Evolutionary conservation across 192 early-diverging fungal genomes (phyloP).

Genomic region (Umbelopsis sp.): DNA sequence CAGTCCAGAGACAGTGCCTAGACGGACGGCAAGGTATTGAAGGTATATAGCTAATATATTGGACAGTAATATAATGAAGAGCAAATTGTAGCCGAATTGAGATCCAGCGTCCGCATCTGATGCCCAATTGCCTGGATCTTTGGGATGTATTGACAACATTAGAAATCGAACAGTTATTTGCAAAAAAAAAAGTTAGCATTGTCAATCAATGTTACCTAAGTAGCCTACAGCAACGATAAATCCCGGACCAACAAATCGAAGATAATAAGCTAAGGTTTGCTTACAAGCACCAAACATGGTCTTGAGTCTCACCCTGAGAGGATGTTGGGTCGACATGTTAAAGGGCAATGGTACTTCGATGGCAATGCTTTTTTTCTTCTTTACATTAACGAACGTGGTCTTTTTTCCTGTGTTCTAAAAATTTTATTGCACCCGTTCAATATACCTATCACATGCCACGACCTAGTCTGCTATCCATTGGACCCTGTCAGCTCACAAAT

Average conservation of each 20-base stretch:
- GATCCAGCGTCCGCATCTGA: conserved; percentile 79
- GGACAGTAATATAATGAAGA: conserved; percentile 75
- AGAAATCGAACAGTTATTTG: too few species aligned
- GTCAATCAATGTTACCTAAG: conserved; percentile 19
- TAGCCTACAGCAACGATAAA: conserved; percentile 39
- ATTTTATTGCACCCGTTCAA: too few species aligned
- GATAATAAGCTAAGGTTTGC: background rate
- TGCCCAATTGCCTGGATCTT: conserved; percentile 90
- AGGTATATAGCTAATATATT: conserved; percentile 77
- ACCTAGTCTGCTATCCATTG: too few species aligned
- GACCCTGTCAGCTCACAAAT: too few species aligned
- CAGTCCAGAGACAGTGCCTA: conserved; percentile 73
- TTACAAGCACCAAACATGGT: background rate
- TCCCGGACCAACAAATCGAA: conserved; percentile 32
- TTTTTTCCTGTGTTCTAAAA: too few species aligned
- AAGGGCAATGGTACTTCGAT: background rate
- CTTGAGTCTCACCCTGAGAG: background rate
- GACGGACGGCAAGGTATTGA: conserved; percentile 75
- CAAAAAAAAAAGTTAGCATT: too few species aligned
- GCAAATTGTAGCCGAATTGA: conserved; percentile 69
- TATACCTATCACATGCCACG: too few species aligned
- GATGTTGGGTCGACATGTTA: background rate
- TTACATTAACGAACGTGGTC: too few species aligned
- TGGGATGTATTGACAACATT: background rate
- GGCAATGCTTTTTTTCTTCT: too few species aligned